Base-by-base conservation (phyloP, 345 rosid species). In the Xanthoceras sorbifolium region DNA sequence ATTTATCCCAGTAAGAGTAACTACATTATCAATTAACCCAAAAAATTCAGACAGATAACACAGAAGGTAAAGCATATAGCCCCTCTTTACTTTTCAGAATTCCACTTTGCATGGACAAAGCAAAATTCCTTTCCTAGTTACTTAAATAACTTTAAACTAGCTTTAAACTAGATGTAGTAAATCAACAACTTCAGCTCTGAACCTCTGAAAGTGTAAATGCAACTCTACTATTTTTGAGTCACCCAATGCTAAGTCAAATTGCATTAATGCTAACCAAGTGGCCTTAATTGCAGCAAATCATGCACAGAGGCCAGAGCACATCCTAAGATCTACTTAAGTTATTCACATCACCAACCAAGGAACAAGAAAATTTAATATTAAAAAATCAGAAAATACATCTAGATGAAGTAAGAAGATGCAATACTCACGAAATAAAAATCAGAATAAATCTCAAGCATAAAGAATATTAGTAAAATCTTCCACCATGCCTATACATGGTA, bases 101-200 rank as follows among this genome's bases (percentile, higher is more conserved):
- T 71, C 28, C 18, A 71, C 50, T 34, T 54, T 20, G 14, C 48
- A 32, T 12, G 15, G 25, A n/a, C 36, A 31, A 22, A 10, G 5
- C 29, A 25, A 40, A 32, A 73, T 40, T 26, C 29, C 38, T 38
- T 40, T 40, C 15, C 55, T 34, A 29, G 38, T 5, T 40, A 42
- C 61, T 29, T 9, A 71, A 32, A 71, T 28, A 46, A 9, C 46
- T 32, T 17, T 15, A n/a, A 55, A 55, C 12, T 20, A 70, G 44
- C 46, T 32, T 17, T 15, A n/a, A 55, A 55, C 12, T 20, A 70
- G 44, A 20, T 52, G 2, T 31, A 52, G 14, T 15, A 50, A 18
- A 54, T 55, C 32, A 22, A 55, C 62, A 52, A 71, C 64, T 55
- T 54, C 46, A 71, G 20, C 46, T 11, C 44, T 34, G 20, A 71